Evolutionary conservation across 2,329 filamentous ascomycete genomes (phyloP).

Genomic region (Ceratocystis diversiconidia): DNA sequence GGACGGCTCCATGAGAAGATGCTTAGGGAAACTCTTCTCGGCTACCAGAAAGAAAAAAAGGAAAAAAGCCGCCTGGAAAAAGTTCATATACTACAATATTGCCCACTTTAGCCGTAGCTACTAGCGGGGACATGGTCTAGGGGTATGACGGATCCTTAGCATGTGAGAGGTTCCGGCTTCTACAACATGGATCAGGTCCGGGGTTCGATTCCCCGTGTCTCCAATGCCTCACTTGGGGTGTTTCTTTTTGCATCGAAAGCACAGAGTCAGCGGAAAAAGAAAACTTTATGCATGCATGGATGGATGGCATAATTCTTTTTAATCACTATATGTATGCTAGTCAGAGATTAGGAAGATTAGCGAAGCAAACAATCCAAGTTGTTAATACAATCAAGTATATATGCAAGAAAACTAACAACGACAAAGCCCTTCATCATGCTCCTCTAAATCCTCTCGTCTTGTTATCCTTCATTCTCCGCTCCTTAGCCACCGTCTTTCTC

Average conservation of each 20-base stretch:
- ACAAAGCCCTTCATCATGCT: background rate
- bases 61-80: background rate
- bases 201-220: constrained; percentile 19
- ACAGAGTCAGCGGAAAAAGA: too few relatives aligned
- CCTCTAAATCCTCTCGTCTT: constrained; percentile 33
- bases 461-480: constrained; percentile 53
- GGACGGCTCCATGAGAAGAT: too few relatives aligned
- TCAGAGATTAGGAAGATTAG: background rate
- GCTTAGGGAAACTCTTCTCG: too few relatives aligned
- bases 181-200: constrained; percentile 15
- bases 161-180: too few relatives aligned
- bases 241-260: too few relatives aligned
- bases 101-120: too few relatives aligned
- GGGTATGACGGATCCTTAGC: too few relatives aligned
- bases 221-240: background rate
- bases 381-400: constrained; percentile 1
- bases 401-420: background rate
- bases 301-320: background rate
- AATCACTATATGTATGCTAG: background rate
- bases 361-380: background rate
- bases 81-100: too few relatives aligned
- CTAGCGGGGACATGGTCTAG: too few relatives aligned
- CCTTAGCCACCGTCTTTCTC: constrained; percentile 48
- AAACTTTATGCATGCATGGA: background rate
- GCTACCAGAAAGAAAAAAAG: background rate